Evolutionary conservation across 2,329 filamentous ascomycete species (phyloP), one percentile per base, ranked within the genome.

Genomic region (Leptodontidium sp.): DNA sequence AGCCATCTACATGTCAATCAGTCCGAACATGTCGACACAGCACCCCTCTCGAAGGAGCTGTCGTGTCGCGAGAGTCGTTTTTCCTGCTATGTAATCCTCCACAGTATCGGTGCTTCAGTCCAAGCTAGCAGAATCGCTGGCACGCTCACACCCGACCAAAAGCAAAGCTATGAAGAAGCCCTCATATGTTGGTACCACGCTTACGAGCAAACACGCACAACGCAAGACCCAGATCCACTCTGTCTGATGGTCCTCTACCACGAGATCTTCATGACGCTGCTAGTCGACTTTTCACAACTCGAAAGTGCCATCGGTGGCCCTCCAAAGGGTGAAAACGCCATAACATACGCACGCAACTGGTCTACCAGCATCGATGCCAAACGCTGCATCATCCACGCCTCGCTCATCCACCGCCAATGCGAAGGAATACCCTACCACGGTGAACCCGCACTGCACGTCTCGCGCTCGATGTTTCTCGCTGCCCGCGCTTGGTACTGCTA

Each of bases 191-290:
- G 62, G 62, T 65, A 65, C 38, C 62, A 65, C 62, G 62, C 62
- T 38, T 65, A 65, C 62, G 62, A 65, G 38, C 49, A 65, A 21
- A 65, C 62, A 1, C 62, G 62, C 35, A 65, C 62, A 32, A 65
- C 62, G 15, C 62, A 65, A 65, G 62, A 65, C 14, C 50, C 64
- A 1, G 66, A 69, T 15, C 50, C 64, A 4, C 63, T 72, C 12
- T 72, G 61, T 47, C 70, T 72, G 8, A 69, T 69, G 63, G 50
- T 71, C 17, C 70, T 73, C 17, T 73, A 70, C 50, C 72, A 73
- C 58, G 58, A 52, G n/a, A 67, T 68, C 40, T 73, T 72, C 55
- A 72, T 73, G 64, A 61, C 59, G 9, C 65, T 73, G 4, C 61
- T 72, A 26, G 69, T 67, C 24, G 69, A 73, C 52, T 69, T 72